A percentile compares a stretch with the other conserved stretches of the same genome.
These are phyloP conservation scores for Purpureocillium lavendulum DNA, from an alignment of 2,329 filamentous ascomycete genomes.

Conservation along the genomic window DNA sequence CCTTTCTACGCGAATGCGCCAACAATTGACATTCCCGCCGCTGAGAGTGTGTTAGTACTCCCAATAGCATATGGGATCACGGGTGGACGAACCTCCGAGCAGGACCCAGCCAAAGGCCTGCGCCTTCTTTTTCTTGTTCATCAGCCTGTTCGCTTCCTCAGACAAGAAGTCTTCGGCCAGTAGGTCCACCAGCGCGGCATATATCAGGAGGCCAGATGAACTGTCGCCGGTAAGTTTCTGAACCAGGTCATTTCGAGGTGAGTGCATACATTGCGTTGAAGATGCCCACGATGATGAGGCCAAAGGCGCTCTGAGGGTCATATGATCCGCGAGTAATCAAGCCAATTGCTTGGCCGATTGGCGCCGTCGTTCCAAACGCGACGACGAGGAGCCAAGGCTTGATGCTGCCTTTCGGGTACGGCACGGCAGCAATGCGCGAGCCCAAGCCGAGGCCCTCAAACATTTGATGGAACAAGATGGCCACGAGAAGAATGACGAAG, in stretches of 20 bases:
- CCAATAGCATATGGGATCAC: too few species aligned
- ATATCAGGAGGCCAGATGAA: slow-evolving; percentile 52
- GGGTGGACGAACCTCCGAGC: slow-evolving; percentile 34
- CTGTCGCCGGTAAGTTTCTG: slow-evolving; percentile 16
- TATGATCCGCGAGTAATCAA: slow-evolving; percentile 48
- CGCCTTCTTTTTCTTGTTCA: slow-evolving; percentile 45
- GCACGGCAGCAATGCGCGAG: slow-evolving; percentile 60
- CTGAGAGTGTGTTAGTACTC: neutral
- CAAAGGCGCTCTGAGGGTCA: slow-evolving; percentile 55
- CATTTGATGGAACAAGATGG: slow-evolving; percentile 65
- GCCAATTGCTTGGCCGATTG: slow-evolving; percentile 57
- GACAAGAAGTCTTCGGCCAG: slow-evolving; percentile 59
- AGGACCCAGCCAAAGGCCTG: slow-evolving; percentile 43
- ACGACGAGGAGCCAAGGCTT: slow-evolving; percentile 54
- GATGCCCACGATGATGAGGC: slow-evolving; percentile 54
- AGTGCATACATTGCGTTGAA: slow-evolving; percentile 51
- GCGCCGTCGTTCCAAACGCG: slow-evolving; percentile 55
- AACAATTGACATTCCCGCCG: slow-evolving; percentile 10
- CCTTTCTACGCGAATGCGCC: slow-evolving; percentile 26
- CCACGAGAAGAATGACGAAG: slow-evolving; percentile 58
- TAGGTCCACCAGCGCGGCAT: slow-evolving; percentile 55
- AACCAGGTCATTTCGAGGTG: neutral
- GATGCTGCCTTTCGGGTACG: slow-evolving; percentile 46
- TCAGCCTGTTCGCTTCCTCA: slow-evolving; percentile 39
- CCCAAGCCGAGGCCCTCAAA: slow-evolving; percentile 63